A percentile compares a stretch with the other conserved stretches of the same genome.
These are phyloP conservation scores for Papiliotrema terrestris DNA, from an alignment of 1,284 basidiomycete genomes.

Conservation along the genomic window DNA sequence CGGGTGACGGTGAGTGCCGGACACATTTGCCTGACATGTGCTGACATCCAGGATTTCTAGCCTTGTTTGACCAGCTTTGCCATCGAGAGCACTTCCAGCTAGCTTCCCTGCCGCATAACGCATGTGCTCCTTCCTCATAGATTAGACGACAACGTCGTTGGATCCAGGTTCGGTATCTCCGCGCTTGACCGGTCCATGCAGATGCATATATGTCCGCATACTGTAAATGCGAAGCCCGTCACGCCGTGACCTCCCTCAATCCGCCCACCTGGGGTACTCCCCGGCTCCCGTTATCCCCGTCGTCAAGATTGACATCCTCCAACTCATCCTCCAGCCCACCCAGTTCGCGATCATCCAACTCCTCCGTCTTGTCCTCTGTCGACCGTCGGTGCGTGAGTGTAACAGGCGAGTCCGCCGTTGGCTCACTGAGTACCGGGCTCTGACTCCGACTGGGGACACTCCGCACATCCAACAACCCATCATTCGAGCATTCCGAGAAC, in stretches of 20 bases:
- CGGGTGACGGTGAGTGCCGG: slow-evolving; percentile 46
- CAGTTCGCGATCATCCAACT: not conserved
- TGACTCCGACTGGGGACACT: not conserved
- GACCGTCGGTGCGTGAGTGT: slow-evolving; percentile 2
- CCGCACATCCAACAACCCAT: slow-evolving; percentile 22
- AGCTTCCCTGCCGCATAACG: too few species aligned
- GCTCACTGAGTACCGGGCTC: not conserved
- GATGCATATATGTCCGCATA: not conserved
- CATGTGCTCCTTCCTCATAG: too few species aligned
- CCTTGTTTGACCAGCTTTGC: not conserved
- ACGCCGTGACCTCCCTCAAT: slow-evolving; percentile 5
- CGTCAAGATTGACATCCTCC: slow-evolving; percentile 26
- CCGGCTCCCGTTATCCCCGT: not conserved
- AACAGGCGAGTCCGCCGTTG: not conserved
- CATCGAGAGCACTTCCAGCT: too few species aligned
- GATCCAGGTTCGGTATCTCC: too few species aligned
- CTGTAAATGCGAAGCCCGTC: not conserved
- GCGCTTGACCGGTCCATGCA: too few species aligned
- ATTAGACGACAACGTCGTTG: too few species aligned
- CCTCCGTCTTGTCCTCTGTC: not conserved
- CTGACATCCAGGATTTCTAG: slow-evolving; percentile 3
- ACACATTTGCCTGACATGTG: not conserved
- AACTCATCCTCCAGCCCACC: slow-evolving; percentile 22
- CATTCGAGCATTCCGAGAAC: slow-evolving; percentile 22
- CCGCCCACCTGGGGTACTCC: not conserved